A percentile compares a stretch with the other conserved stretches of the same genome.
Evolutionary conservation across 2,329 filamentous ascomycete genomes (phyloP).

Genomic region (Thielaviopsis euricoi): DNA sequence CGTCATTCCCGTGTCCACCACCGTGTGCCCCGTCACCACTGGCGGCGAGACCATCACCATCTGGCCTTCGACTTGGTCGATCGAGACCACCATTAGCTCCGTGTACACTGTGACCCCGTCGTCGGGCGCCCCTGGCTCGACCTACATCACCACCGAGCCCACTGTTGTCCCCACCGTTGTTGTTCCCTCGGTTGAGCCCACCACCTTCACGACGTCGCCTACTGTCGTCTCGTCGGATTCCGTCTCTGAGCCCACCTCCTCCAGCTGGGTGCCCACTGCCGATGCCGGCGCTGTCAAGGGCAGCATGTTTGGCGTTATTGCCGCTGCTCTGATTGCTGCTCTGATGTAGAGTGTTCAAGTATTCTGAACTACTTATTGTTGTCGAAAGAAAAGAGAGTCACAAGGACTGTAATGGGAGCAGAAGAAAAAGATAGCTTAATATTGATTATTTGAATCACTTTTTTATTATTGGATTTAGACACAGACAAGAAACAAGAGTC

Average conservation of each 20-base stretch:
- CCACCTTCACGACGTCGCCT: too few species aligned
- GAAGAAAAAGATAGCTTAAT: too few species aligned
- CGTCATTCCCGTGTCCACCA: background rate
- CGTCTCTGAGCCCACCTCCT: background rate
- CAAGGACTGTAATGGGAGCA: too few species aligned
- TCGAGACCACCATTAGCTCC: conserved; percentile 26
- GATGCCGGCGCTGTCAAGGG: background rate
- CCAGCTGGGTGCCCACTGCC: background rate
- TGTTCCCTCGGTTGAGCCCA: background rate
- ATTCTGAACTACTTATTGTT: too few species aligned
- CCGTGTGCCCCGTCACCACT: conserved; percentile 2
- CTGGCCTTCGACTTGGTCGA: conserved; percentile 13
- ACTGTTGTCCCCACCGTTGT: background rate
- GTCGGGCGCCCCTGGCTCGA: conserved; percentile 21
- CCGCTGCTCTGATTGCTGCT: background rate
- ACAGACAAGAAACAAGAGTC: too few species aligned
- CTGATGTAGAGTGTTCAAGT: background rate
- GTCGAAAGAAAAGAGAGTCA: too few species aligned
- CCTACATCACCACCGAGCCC: conserved; percentile 23
- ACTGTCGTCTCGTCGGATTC: background rate
- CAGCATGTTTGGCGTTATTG: background rate
- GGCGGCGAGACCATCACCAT: background rate
- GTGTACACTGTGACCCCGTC: conserved; percentile 36
- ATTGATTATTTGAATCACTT: too few species aligned
- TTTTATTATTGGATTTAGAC: too few species aligned